phyloP scores from a whole-genome alignment of 202 grass and related monocot species.

The Zoysia matrella region DNA sequence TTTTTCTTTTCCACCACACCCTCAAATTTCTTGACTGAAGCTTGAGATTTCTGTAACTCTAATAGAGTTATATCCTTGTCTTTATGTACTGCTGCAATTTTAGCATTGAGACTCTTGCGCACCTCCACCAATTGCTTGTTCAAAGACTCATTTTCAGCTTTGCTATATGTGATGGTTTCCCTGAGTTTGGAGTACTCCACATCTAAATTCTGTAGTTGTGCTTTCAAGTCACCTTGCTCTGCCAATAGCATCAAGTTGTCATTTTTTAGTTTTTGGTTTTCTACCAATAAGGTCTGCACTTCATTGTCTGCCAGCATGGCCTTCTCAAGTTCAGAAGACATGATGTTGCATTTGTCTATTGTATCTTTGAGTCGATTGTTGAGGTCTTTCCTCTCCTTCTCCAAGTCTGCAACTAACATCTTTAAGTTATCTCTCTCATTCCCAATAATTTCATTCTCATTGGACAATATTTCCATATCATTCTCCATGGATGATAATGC shows the following conservation, averaged over 20 bases:
- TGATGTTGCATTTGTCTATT: constrained; percentile 25
- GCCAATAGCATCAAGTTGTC: constrained; percentile 45
- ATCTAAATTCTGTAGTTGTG: constrained; percentile 42
- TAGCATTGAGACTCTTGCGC: no score
- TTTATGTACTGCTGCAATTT: no score
- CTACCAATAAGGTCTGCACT: constrained; percentile 41
- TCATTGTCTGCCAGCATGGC: constrained; percentile 44
- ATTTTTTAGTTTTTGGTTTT: constrained; percentile 57
- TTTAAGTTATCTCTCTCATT: constrained; percentile 5
- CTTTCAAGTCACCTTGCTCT: constrained; percentile 44
- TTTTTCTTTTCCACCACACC: no score
- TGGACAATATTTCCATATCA: constrained; percentile 42
- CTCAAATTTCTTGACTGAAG: no score
- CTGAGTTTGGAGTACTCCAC: constrained; percentile 40
- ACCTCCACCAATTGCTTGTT: neutral
- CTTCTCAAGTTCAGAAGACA: constrained; percentile 51
- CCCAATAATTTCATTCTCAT: constrained; percentile 38
- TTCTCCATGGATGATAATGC: constrained; percentile 37
- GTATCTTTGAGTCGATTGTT: constrained; percentile 44
- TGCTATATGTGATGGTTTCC: constrained; percentile 35
- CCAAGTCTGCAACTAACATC: constrained; percentile 31
- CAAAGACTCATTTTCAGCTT: constrained; percentile 52
- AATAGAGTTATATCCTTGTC: no score
- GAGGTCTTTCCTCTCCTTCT: constrained; percentile 41
- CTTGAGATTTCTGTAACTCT: no score